Base-by-base conservation (phyloP, 805 yeast species). In the Vanderwaltozyma verrucispora region DNA sequence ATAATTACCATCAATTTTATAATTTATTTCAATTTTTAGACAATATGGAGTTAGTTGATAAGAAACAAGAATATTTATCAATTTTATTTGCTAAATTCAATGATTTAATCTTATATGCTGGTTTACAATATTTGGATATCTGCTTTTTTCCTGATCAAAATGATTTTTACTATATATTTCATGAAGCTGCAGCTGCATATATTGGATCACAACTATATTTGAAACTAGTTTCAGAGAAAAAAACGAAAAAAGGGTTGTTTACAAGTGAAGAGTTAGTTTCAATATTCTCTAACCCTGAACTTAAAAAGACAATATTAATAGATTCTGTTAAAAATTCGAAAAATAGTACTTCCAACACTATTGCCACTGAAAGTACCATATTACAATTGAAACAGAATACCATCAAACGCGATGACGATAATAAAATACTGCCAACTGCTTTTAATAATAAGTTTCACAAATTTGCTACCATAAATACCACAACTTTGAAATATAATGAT, bases 241-340 rank as follows among this genome's bases (percentile, higher is more conserved):
- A 51, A 33, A 37, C 35, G 25, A 46, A 48, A 18, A 28, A 50
- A 6, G 20, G n/a, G 14, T 33, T 19, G 19, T 33, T 33, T 15
- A 27, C 16, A 11, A n/a, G n/a, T 4, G 52, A 47, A 12, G 61
- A 58, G 37, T 34, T 59, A 19, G 28, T 53, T 18, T 50, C 51
- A 25, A 54, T 44, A 36, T 59, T 56, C 36, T 50, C 56, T 2
- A 58, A 56, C 38, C 33, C 42, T 13, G 55, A 51, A 1, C 44
- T 56, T 10, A 56, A 55, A 30, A 47, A 46, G 33, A 12, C 18
- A 42, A 10, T 35, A 35, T 14, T 13, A 7, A 21, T 21, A 21
- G 23, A 21, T 21, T 7, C 23, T 7, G 6, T 21, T 6, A 21
- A 21, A 21, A 7, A 9, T 21, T 21, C 23, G 9, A 21, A 9